phyloP scores from a whole-genome alignment of 306 rosid genomes.

The Trifolium fragiferum region DNA sequence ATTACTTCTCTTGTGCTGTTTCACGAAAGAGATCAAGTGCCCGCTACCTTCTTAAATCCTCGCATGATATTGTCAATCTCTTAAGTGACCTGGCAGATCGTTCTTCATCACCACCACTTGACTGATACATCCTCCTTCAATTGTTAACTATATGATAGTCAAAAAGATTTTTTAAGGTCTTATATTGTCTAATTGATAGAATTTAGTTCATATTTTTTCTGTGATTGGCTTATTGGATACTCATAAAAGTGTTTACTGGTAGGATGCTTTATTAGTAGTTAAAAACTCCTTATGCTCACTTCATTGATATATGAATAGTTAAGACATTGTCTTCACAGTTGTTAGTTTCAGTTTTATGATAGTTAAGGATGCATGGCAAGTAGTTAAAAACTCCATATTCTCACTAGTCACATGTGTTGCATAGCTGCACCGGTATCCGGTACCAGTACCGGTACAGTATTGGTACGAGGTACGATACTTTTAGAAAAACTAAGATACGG shows the following conservation, averaged over 20 bases:
- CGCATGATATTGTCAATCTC: conserved; percentile 69
- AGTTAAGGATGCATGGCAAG: too few relatives aligned
- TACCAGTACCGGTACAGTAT: too few relatives aligned
- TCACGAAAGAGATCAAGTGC: conserved; percentile 77
- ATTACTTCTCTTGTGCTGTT: conserved; percentile 91
- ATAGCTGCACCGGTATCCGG: too few relatives aligned
- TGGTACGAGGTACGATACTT: too few relatives aligned
- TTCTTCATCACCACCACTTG: conserved; percentile 38
- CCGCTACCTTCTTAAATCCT: conserved; percentile 74
- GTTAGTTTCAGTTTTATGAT: too few relatives aligned
- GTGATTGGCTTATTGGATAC: background rate
- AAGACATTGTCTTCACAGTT: too few relatives aligned
- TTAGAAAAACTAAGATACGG: too few relatives aligned
- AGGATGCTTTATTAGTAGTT: too few relatives aligned
- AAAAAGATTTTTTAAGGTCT: conserved; percentile 37
- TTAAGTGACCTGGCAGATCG: conserved; percentile 62
- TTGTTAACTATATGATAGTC: conserved; percentile 6
- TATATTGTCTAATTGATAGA: background rate
- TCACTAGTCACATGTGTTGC: too few relatives aligned
- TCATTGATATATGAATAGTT: too few relatives aligned
- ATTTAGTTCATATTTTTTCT: background rate
- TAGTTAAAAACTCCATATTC: too few relatives aligned
- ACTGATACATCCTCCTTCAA: conserved; percentile 21
- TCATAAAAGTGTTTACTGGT: background rate
- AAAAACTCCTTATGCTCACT: too few relatives aligned